A percentile compares a stretch with the other conserved stretches of the same genome.
Evolutionary conservation across 305 asterid species (phyloP).

Genomic region (Solanum hybrid): DNA sequence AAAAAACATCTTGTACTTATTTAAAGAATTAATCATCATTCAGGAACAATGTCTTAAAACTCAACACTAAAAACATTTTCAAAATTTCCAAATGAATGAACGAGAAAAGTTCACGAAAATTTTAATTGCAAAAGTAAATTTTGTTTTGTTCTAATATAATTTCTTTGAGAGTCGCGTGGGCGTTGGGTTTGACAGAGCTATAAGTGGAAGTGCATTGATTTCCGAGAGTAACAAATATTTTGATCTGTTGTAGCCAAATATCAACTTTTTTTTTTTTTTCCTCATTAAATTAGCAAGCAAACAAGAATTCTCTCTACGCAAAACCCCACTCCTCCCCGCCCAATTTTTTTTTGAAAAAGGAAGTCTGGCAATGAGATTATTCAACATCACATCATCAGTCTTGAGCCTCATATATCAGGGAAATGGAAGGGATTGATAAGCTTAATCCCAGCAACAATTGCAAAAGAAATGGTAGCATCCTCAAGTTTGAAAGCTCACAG

Average conservation of each 20-base stretch:
- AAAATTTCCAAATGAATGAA: neutral
- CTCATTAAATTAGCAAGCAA: neutral
- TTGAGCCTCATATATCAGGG: neutral
- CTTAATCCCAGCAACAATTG: neutral
- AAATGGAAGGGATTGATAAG: neutral
- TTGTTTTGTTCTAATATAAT: neutral
- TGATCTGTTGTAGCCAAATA: neutral
- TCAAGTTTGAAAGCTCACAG: neutral
- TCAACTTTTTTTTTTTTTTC: neutral
- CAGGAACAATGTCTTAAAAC: conserved; percentile 1
- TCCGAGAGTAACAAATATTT: neutral
- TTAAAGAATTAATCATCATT: neutral
- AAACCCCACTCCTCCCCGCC: neutral
- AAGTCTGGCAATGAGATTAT: neutral
- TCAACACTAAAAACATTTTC: neutral
- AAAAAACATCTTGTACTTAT: neutral
- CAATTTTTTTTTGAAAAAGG: neutral
- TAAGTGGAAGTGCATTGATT: neutral
- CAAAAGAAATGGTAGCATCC: neutral
- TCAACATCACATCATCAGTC: neutral
- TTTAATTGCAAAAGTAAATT: neutral
- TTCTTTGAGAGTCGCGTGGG: neutral
- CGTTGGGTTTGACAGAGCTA: neutral
- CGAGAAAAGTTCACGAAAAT: neutral
- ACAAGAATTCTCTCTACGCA: neutral